These are phyloP conservation scores for Crucibulum laeve DNA, from an alignment of 768 basidiomycete species.

Conservation along the genomic window DNA sequence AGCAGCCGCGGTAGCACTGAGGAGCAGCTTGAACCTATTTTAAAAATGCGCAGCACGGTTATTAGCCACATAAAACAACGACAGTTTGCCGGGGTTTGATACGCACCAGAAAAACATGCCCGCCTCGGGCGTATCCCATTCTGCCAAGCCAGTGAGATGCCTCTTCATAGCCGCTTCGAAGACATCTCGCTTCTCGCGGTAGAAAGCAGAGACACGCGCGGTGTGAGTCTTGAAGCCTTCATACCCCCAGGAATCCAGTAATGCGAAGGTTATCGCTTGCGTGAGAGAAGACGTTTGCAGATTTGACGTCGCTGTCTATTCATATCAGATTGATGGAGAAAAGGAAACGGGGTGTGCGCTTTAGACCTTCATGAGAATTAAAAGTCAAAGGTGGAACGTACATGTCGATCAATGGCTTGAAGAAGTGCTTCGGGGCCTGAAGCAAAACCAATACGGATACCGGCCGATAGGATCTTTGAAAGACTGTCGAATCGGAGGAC, in stretches of 20 bases:
- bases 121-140: conserved; percentile 67
- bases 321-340: neutral
- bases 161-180: conserved; percentile 75
- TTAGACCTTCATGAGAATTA: too few species aligned
- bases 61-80: conserved; percentile 56
- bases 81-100: conserved; percentile 1
- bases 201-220: conserved; percentile 65
- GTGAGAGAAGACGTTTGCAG: conserved; percentile 63
- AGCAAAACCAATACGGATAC: conserved; percentile 78
- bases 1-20: conserved; percentile 22
- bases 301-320: conserved; percentile 62
- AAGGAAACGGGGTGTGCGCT: neutral
- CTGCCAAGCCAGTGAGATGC: conserved; percentile 74
- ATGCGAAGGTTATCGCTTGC: conserved; percentile 54
- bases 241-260: conserved; percentile 72
- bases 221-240: conserved; percentile 72
- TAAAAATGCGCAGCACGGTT: neutral
- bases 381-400: conserved; percentile 26
- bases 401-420: conserved; percentile 66
- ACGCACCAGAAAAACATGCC: conserved; percentile 84
- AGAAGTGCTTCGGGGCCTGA: conserved; percentile 70
- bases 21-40: conserved; percentile 67
- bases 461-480: conserved; percentile 76
- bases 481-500: conserved; percentile 89
- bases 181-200: conserved; percentile 65